phyloP scores from a whole-genome alignment of 202 grass and related monocot genomes.

The Miscanthus sacchariflorus region DNA sequence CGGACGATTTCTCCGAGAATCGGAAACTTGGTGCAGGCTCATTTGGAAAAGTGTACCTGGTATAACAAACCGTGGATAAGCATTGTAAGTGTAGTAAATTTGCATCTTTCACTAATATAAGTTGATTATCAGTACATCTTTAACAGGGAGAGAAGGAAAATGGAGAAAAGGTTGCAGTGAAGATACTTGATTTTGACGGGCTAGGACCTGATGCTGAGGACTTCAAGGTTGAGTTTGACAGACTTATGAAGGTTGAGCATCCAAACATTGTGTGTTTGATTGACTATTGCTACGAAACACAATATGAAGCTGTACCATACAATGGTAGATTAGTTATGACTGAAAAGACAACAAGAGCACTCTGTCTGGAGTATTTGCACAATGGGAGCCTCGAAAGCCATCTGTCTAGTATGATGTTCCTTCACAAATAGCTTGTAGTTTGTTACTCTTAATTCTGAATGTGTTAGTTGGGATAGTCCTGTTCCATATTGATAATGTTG shows the following conservation, averaged over 20 bases:
- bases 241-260: not conserved
- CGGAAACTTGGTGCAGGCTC: not conserved
- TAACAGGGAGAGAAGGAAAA: not conserved
- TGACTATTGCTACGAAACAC: not conserved
- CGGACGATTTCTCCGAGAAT: not conserved
- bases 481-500: no score
- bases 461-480: no score
- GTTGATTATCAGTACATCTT: not conserved
- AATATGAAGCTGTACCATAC: not conserved
- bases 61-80: not conserved
- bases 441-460: not conserved
- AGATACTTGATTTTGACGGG: not conserved
- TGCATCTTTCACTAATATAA: not conserved
- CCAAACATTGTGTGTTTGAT: not conserved
- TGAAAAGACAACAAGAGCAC: not conserved
- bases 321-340: not conserved
- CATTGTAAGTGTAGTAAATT: not conserved
- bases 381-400: constrained; percentile 8
- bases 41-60: not conserved
- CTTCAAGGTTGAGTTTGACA: not conserved
- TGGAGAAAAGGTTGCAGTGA: not conserved
- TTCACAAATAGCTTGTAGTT: not conserved
- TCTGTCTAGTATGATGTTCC: not conserved
- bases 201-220: not conserved
- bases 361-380: not conserved